Evolutionary conservation across 2,329 filamentous ascomycete species (phyloP).

Genomic region (Ceratocystis eucalypticola): DNA sequence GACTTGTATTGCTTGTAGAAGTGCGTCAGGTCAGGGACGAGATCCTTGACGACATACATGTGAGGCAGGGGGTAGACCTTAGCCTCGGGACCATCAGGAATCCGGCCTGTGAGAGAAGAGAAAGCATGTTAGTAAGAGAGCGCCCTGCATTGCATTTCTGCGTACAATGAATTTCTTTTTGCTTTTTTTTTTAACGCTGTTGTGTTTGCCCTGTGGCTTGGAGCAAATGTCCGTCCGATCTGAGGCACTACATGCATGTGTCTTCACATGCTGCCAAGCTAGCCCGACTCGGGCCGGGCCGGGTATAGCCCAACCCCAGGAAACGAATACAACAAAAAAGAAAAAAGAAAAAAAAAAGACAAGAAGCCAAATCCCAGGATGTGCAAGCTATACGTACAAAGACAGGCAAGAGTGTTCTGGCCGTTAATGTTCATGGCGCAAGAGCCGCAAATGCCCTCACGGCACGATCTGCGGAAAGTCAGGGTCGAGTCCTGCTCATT

Average conservation of each 20-base stretch:
- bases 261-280: slow-evolving; percentile 14
- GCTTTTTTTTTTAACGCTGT: not conserved
- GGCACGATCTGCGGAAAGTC: slow-evolving; percentile 88
- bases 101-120: slow-evolving; percentile 55
- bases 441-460: slow-evolving; percentile 96
- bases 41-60: slow-evolving; percentile 98
- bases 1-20: slow-evolving; percentile 99
- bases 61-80: slow-evolving; percentile 97
- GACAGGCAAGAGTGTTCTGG: slow-evolving; percentile 90
- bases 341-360: not conserved
- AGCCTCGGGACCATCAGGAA: slow-evolving; percentile 74
- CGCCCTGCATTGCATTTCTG: no score
- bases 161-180: not conserved
- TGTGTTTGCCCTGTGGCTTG: not conserved
- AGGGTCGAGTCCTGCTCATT: slow-evolving; percentile 95
- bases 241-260: not conserved
- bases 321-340: not conserved
- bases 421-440: slow-evolving; percentile 99
- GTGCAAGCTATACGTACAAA: slow-evolving; percentile 55
- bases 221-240: not conserved
- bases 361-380: not conserved
- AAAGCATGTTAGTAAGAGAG: not conserved
- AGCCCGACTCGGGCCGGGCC: slow-evolving; percentile 10
- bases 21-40: slow-evolving; percentile 91
- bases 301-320: not conserved